A percentile compares a stretch with the other conserved stretches of the same genome.
Evolutionary conservation across 768 basidiomycete genomes (phyloP).

Genomic region (Rhodotorula diobovata): DNA sequence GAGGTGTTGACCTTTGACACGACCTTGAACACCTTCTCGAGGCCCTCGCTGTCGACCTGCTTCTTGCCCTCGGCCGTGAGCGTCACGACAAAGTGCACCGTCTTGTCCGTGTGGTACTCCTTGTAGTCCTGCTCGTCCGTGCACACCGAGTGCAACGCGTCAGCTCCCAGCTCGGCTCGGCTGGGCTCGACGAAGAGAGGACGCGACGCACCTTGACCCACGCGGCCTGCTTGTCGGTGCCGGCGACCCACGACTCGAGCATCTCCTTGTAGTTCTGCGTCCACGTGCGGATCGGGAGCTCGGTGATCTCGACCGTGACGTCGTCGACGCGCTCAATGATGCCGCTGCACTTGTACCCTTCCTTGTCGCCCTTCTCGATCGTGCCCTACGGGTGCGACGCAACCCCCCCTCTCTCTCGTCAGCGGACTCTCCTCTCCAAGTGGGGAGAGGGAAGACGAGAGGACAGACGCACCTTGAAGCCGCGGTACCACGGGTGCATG

Average conservation of each 20-base stretch:
- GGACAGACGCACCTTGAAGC: slow-evolving; percentile 56
- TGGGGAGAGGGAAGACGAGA: not conserved
- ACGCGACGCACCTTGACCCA: slow-evolving; percentile 61
- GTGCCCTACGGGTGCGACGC: slow-evolving; percentile 56
- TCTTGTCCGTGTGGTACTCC: slow-evolving; percentile 88
- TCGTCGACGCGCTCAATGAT: slow-evolving; percentile 69
- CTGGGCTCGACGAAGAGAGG: no score
- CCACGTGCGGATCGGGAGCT: slow-evolving; percentile 93
- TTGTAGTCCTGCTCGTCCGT: slow-evolving; percentile 71
- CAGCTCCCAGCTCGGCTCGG: no score
- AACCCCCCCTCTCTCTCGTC: no score
- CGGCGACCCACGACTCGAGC: slow-evolving; percentile 74
- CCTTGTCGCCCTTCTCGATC: slow-evolving; percentile 66
- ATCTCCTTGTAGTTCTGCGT: slow-evolving; percentile 88
- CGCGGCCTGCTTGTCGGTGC: slow-evolving; percentile 70
- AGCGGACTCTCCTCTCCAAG: not conserved
- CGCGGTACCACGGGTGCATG: slow-evolving; percentile 97
- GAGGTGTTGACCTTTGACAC: slow-evolving; percentile 74
- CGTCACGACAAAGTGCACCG: slow-evolving; percentile 79
- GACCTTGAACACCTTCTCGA: slow-evolving; percentile 87
- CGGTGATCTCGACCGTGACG: slow-evolving; percentile 88
- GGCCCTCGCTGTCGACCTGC: slow-evolving; percentile 82
- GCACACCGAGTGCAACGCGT: not conserved
- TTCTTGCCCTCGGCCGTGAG: slow-evolving; percentile 75
- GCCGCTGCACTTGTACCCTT: slow-evolving; percentile 74